Evolutionary conservation across 495 filamentous ascomycete genomes (phyloP), one percentile per base, ranked within the genome.

Genomic region (Penicillium salamii): DNA sequence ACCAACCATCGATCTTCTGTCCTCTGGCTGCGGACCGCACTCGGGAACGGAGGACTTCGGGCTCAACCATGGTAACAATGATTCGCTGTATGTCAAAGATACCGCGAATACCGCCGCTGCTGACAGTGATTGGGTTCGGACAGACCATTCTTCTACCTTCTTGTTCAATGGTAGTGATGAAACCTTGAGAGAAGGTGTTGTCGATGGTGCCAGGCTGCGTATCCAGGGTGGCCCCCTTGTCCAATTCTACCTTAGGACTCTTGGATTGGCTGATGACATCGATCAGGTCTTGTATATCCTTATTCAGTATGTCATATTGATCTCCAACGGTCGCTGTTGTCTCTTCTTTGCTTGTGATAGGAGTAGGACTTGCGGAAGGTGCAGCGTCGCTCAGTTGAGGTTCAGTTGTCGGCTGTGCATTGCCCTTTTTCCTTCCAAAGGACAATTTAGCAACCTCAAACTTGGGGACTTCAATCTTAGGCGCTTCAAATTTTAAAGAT

Each of bases 51-150:
- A 58, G 55, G 12, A 15, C 15, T 3, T 58, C 8, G 7, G 46
- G 42, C n/a, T 58, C 47, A 12, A 48, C 9, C 47, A 58, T 54
- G 4, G 17, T 54, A 32, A 58, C 47, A 8, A 58, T 28, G 17
- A 58, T 32, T 20, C 55, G 37, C 20, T 58, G 55, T 11, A 58
- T 52, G 35, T 58, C 55, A 37, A 58, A 58, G 20, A 58, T 46
- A 20, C 55, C 55, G 2, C 42, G 39, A 21, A 58, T 58, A 26
- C 55, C 55, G 36, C 46, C 32, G 20, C 40, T 54, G 42, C 37
- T 58, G 14, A 58, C 50, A 3, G 45, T 45, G 18, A 58, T 54
- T 7, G 55, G 55, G 28, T 58, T 58, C 23, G 51, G 51, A 24
- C 44, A 54, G 12, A 49, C 36, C 3, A 54, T 42, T 40, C 21